phyloP scores from a whole-genome alignment of 129 eudicot species.

The Helianthus annuus region DNA sequence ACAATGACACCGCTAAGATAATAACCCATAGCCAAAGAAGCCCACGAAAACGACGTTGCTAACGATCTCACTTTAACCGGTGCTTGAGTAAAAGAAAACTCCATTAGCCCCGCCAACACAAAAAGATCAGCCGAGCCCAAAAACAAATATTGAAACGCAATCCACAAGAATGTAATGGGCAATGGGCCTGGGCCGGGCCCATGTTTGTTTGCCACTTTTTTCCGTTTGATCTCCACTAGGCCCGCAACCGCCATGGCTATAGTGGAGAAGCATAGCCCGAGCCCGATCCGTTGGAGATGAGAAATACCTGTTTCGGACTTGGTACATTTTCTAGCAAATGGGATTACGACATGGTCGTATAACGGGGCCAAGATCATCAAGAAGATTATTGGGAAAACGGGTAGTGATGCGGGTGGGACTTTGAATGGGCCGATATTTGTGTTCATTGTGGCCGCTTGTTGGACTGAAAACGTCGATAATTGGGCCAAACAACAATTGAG shows the following conservation, averaged over 20 bases:
- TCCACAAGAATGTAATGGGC: constrained; percentile 77
- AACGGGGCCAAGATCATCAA: constrained; percentile 75
- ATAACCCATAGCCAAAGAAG: constrained; percentile 77
- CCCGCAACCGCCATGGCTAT: constrained; percentile 77
- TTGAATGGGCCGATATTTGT: constrained; percentile 60
- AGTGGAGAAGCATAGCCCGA: constrained; percentile 64
- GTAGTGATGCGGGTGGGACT: constrained; percentile 90
- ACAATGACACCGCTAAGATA: constrained; percentile 69
- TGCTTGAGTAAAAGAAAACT: constrained; percentile 82
- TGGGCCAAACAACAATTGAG: constrained; percentile 89
- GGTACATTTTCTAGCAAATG: constrained; percentile 53
- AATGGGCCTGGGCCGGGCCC: constrained; percentile 48
- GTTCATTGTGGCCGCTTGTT: constrained; percentile 90
- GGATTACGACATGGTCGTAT: constrained; percentile 69
- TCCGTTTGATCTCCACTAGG: constrained; percentile 66
- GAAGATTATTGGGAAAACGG: constrained; percentile 72
- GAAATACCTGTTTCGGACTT: constrained; percentile 64
- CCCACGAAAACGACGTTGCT: constrained; percentile 81
- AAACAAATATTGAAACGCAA: constrained; percentile 74
- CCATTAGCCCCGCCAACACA: constrained; percentile 72
- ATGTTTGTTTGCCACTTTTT: constrained; percentile 36
- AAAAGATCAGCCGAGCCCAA: constrained; percentile 90
- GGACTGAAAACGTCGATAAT: constrained; percentile 79
- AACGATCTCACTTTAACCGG: constrained; percentile 71
- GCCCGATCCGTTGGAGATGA: constrained; percentile 63